Evolutionary conservation across 2,329 filamentous ascomycete species (phyloP).

Genomic region (Arthrobotrys sphaeroides): DNA sequence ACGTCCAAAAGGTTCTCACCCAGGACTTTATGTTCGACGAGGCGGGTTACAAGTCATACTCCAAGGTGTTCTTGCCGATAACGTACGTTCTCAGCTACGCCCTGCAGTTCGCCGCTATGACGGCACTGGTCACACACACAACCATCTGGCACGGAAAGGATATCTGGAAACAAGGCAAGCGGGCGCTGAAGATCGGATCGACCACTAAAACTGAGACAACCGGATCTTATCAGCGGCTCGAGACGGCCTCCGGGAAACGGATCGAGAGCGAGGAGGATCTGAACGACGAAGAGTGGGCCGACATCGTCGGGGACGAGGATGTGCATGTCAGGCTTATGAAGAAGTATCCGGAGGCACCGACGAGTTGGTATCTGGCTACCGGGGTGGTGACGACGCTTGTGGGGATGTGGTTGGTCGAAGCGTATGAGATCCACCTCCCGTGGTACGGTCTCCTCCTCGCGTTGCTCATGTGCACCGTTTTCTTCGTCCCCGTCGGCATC

Average conservation of each 20-base stretch:
- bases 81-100: conserved; percentile 89
- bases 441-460: conserved; percentile 87
- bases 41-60: conserved; percentile 80
- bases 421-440: conserved; percentile 83
- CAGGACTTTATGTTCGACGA: conserved; percentile 79
- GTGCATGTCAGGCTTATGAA: conserved; percentile 86
- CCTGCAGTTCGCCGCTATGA: conserved; percentile 83
- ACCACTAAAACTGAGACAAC: conserved; percentile 61
- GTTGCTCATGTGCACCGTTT: conserved; percentile 77
- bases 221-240: conserved; percentile 56
- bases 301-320: conserved; percentile 76
- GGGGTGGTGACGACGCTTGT: conserved; percentile 79
- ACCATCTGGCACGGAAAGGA: conserved; percentile 84
- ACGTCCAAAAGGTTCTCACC: conserved; percentile 82
- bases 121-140: conserved; percentile 82
- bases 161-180: conserved; percentile 79
- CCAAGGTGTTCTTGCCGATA: conserved; percentile 83
- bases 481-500: conserved; percentile 90
- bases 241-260: conserved; percentile 17
- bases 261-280: conserved; percentile 37
- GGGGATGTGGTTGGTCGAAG: conserved; percentile 85
- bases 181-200: conserved; percentile 57
- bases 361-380: conserved; percentile 81
- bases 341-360: conserved; percentile 81
- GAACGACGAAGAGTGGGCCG: conserved; percentile 59